These are phyloP conservation scores for Tricholoma matsutake DNA, from an alignment of 768 basidiomycete genomes.

Conservation along the genomic window DNA sequence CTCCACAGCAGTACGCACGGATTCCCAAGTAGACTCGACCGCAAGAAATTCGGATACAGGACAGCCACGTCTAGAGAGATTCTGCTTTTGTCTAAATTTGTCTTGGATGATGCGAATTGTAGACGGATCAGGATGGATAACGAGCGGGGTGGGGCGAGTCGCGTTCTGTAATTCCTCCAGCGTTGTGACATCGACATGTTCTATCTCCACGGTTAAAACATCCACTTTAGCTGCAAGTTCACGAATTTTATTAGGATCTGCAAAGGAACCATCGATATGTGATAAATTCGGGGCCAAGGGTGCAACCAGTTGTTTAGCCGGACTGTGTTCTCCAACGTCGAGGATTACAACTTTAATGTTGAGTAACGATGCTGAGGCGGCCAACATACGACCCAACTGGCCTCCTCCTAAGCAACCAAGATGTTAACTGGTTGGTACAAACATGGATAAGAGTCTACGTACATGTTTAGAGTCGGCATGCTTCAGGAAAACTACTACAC, in stretches of 20 bases:
- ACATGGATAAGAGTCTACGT: conserved; percentile 7
- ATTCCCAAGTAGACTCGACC: conserved; percentile 52
- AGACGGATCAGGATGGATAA: conserved; percentile 73
- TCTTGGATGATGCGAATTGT: conserved; percentile 90
- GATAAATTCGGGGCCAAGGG: conserved; percentile 43
- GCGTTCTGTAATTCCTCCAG: conserved; percentile 56
- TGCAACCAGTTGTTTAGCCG: conserved; percentile 85
- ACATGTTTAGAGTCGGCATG: not conserved
- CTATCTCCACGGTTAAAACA: conserved; percentile 92
- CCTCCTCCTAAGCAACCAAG: conserved; percentile 71
- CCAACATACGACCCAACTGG: conserved; percentile 97
- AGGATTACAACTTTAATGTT: conserved; percentile 83
- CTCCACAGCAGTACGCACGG: conserved; percentile 49
- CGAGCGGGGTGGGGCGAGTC: conserved; percentile 27
- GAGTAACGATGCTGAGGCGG: conserved; percentile 82
- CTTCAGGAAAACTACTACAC: conserved; percentile 9
- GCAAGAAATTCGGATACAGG: conserved; percentile 60
- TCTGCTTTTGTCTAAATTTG: conserved; percentile 71
- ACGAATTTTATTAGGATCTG: conserved; percentile 73
- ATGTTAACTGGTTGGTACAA: conserved; percentile 6
- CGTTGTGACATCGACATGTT: conserved; percentile 84
- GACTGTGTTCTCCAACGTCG: conserved; percentile 74
- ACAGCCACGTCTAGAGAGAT: conserved; percentile 61
- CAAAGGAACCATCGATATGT: conserved; percentile 90
- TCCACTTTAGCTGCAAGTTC: conserved; percentile 80